Evolutionary conservation across 139 green algal genomes (phyloP).

Genomic region (Mesotaenium endlicherianum): DNA sequence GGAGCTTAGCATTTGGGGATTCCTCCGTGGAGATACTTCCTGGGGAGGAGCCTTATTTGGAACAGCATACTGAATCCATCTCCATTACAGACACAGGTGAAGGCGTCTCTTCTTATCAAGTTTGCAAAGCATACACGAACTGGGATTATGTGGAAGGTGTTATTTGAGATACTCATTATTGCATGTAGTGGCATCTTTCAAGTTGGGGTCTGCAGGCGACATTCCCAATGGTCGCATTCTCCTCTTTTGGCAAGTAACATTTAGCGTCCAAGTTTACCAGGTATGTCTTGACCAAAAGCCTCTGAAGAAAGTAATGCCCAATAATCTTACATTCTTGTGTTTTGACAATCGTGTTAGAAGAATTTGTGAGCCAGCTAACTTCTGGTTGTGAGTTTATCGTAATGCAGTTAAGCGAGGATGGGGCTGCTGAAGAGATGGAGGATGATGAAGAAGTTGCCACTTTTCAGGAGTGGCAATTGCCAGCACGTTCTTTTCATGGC

Average conservation of each 20-base stretch:
- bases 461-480: conserved; percentile 78
- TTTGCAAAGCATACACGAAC: background rate
- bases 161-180: background rate
- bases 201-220: background rate
- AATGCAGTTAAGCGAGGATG: conserved; percentile 66
- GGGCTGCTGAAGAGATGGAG: conserved; percentile 74
- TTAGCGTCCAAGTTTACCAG: conserved; percentile 40
- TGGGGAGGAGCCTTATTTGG: background rate
- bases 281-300: background rate
- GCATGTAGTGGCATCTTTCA: background rate
- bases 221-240: background rate
- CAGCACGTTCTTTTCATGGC: conserved; percentile 65
- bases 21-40: too few relatives aligned
- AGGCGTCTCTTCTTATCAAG: background rate
- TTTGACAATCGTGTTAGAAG: background rate
- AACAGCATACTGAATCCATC: background rate
- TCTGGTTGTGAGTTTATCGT: background rate
- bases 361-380: background rate
- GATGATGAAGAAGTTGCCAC: conserved; percentile 66
- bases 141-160: background rate
- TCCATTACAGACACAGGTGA: background rate
- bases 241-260: conserved; percentile 50
- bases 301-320: background rate
- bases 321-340: background rate
- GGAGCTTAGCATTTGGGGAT: too few relatives aligned